Base-by-base conservation (phyloP, 371 early-diverging fungal genomes). In the Lichtheimia ornata region DNA sequence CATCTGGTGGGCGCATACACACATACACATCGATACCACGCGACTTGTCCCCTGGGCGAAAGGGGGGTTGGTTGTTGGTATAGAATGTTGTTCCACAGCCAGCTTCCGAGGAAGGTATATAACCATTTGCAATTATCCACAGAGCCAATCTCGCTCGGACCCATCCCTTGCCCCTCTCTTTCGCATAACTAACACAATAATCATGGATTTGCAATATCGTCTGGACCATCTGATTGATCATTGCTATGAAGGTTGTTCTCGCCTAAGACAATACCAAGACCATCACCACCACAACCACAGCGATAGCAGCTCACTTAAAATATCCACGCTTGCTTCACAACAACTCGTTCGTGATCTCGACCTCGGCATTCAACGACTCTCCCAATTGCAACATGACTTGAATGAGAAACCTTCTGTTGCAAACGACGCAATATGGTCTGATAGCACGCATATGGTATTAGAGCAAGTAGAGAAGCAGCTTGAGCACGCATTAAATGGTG, bases 401-500 rank as follows among this genome's bases (percentile, higher is more conserved):
- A 61, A 69, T 42, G 69, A 64, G 3, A 55, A 61, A 15, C 25
- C 42, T 14, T 9, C 53, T 22, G 35, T 58, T 0, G 62, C 44
- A 1, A 58, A 62, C 5, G 66, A 70, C 30, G 42, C 56, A 27
- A 60, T 66, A 35, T 71, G 70, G 72, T 51, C 50, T 41, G 51
- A 53, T 41, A 58, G 62, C 6, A 67, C 73, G 4, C 64, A 73
- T n/a, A 55, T 40, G 4, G 18, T 70, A 18, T 55, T 73, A 50
- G 63, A 66, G 0, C 68, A 71, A 15, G 72, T 73, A 17, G 56
- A 63, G 25, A 63, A 66, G 56, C 59, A 35, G 11, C 61, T 76
- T 30, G 55, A 70, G 42, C 40, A 53, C 14, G 65, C 74, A 28
- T 30, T 49, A 28, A 54, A 62, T 55, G 59, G 73, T 70, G 68